These are phyloP conservation scores for Peronospora farinosa DNA, from an alignment of 352 stramenopile species.

Conservation along the genomic window DNA sequence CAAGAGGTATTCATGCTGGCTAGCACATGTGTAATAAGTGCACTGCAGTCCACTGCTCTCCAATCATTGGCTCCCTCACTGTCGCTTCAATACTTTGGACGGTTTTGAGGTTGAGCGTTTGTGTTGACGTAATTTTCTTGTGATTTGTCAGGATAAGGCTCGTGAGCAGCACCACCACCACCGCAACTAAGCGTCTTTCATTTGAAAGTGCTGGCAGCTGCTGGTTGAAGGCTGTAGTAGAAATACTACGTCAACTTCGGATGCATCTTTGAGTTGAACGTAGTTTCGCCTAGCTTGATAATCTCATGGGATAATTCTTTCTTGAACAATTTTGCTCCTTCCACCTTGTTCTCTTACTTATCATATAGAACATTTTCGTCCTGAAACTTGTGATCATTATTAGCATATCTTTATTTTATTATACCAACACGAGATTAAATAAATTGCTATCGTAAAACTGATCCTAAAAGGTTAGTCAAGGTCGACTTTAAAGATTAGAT, in stretches of 20 bases:
- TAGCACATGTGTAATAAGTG: conserved; percentile 1
- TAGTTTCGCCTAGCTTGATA: conserved; percentile 27
- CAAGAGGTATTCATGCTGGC: not conserved
- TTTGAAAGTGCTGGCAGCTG: conserved; percentile 15
- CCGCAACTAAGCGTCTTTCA: conserved; percentile 55
- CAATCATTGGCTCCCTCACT: conserved; percentile 48
- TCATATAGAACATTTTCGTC: conserved; percentile 89
- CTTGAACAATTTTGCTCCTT: conserved; percentile 14
- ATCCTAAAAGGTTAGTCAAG: too few species aligned
- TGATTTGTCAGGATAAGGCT: conserved; percentile 45
- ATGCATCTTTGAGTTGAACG: conserved; percentile 3
- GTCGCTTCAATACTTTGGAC: conserved; percentile 15
- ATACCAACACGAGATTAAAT: too few species aligned
- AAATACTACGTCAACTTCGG: conserved; percentile 11
- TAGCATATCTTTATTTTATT: too few species aligned
- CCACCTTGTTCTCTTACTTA: conserved; percentile 44
- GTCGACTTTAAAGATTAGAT: too few species aligned
- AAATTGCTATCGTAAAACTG: too few species aligned
- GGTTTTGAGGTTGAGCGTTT: conserved; percentile 37
- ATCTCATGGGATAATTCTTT: conserved; percentile 36
- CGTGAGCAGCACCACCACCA: conserved; percentile 73
- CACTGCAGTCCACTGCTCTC: conserved; percentile 2
- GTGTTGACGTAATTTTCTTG: conserved; percentile 14
- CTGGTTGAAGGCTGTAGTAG: conserved; percentile 15
- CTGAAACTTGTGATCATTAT: conserved; percentile 94